phyloP scores from a whole-genome alignment of 2,329 filamentous ascomycete genomes.

The Sporothrix curviconia region DNA sequence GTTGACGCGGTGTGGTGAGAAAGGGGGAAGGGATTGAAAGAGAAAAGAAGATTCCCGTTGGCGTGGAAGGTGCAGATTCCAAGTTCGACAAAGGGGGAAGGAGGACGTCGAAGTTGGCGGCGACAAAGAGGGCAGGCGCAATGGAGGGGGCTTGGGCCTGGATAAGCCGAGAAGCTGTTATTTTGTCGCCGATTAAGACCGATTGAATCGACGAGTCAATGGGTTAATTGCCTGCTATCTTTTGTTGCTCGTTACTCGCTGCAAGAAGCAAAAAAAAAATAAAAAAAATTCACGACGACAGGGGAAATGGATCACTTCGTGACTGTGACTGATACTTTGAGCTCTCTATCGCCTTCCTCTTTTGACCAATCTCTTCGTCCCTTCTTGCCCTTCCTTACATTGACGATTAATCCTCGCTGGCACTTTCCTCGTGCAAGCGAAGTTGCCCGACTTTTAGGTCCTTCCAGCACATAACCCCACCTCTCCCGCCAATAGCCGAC shows the following conservation, averaged over 20 bases:
- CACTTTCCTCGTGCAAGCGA: neutral
- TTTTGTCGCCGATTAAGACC: no score
- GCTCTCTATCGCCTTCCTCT: no score
- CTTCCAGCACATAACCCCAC: neutral
- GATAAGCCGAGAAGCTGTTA: neutral
- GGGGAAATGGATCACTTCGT: no score
- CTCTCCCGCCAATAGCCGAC: constrained; percentile 4
- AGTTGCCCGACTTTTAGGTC: neutral
- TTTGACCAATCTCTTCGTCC: neutral
- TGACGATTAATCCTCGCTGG: neutral
- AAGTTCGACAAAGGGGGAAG: neutral
- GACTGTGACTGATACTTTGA: no score
- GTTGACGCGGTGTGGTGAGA: neutral
- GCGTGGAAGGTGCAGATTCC: no score
- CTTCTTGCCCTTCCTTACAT: no score
- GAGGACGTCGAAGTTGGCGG: neutral
- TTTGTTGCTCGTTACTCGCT: no score
- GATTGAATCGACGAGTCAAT: no score
- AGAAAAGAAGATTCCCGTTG: no score
- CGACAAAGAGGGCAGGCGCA: neutral
- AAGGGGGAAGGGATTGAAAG: neutral
- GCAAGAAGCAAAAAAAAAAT: neutral
- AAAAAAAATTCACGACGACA: no score
- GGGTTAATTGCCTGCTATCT: no score
- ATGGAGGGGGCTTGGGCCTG: neutral